Conservation (phyloP, 2,329 filamentous ascomycete genomes). For the Neonectria ditissima region DNA sequence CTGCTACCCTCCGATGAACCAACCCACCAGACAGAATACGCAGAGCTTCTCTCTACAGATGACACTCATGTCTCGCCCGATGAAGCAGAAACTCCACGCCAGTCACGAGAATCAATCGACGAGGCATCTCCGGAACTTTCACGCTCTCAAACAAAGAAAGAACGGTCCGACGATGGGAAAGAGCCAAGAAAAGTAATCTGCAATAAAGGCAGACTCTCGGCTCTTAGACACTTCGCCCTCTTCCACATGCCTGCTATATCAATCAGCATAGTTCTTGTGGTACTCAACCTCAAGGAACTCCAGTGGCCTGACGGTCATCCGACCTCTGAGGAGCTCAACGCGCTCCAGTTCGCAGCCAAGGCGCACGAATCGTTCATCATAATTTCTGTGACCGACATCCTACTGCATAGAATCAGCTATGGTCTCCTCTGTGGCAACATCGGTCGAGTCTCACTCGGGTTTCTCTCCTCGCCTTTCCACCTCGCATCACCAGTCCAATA, state of each 20-base stretch:
- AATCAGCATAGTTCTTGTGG: background rate
- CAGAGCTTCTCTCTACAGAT: no score
- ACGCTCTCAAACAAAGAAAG: background rate
- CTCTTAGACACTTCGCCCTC: background rate
- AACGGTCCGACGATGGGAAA: background rate
- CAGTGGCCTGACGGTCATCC: conserved; percentile 11
- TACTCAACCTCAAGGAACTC: background rate
- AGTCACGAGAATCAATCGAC: no score
- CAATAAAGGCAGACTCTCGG: conserved; percentile 5
- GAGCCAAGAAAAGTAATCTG: conserved; percentile 10
- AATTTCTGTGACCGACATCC: conserved; percentile 9
- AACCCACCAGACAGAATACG: no score
- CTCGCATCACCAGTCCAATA: conserved; percentile 14
- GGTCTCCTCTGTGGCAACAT: background rate
- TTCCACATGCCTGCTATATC: conserved; percentile 9
- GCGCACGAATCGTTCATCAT: conserved; percentile 15
- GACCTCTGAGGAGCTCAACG: conserved; percentile 7
- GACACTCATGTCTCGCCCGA: no score
- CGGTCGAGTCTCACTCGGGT: conserved; percentile 10
- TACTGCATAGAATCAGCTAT: conserved; percentile 7
- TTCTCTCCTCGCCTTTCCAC: conserved; percentile 13
- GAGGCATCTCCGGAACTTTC: no score
- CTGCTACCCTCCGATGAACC: no score
- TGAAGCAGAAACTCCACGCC: no score
- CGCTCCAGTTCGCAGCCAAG: conserved; percentile 24